These are phyloP conservation scores for Blastobotrys aristatus DNA, from an alignment of 1,139 yeast genomes.

Conservation along the genomic window DNA sequence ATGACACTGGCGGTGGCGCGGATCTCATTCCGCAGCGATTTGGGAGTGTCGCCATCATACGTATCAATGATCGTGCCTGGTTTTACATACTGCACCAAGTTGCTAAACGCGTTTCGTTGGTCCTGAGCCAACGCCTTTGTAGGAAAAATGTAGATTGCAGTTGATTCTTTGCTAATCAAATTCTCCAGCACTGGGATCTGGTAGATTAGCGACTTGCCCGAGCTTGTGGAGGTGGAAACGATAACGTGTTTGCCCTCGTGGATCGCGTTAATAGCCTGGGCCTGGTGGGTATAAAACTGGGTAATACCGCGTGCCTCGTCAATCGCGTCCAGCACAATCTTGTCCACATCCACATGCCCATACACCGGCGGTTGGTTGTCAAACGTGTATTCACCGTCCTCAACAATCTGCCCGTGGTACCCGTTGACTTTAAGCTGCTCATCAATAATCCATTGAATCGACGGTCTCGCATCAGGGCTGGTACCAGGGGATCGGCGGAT, in stretches of 20 bases:
- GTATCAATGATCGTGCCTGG: constrained; percentile 56
- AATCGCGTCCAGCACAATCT: constrained; percentile 44
- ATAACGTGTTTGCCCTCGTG: constrained; percentile 58
- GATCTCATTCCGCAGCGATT: constrained; percentile 46
- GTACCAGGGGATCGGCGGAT: neutral
- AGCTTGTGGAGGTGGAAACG: constrained; percentile 87
- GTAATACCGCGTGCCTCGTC: constrained; percentile 41
- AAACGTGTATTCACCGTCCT: constrained; percentile 39
- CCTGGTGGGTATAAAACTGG: constrained; percentile 73
- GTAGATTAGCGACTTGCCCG: constrained; percentile 89
- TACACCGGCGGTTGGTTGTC: constrained; percentile 45
- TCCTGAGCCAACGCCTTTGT: constrained; percentile 97
- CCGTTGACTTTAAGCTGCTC: constrained; percentile 36
- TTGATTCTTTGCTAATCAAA: constrained; percentile 47
- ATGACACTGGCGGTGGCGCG: constrained; percentile 67
- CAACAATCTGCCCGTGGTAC: constrained; percentile 59
- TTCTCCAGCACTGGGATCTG: constrained; percentile 73
- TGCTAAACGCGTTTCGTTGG: constrained; percentile 72
- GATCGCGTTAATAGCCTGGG: constrained; percentile 62
- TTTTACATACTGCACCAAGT: constrained; percentile 36
- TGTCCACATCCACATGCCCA: constrained; percentile 37
- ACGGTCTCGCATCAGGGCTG: constrained; percentile 25
- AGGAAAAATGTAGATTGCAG: constrained; percentile 87
- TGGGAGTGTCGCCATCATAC: constrained; percentile 89
- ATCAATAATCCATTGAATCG: constrained; percentile 44